Conservation (phyloP, 495 filamentous ascomycete genomes). For the Thozetella sp. region DNA sequence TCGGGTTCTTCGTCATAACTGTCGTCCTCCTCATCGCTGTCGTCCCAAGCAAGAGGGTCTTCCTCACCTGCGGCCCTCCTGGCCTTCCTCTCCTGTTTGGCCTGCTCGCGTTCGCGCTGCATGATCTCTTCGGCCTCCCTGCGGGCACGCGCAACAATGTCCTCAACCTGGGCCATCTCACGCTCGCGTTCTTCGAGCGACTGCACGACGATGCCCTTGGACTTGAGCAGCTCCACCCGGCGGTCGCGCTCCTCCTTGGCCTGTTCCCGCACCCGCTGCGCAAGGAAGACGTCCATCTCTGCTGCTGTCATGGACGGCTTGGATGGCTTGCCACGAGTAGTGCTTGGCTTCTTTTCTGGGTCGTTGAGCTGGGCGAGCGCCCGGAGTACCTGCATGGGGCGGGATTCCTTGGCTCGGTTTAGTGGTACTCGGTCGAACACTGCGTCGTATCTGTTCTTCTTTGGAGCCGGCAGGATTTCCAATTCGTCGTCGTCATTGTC, state of each 20-base stretch:
- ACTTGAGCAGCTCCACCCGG: constrained; percentile 72
- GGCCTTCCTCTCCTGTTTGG: constrained; percentile 61
- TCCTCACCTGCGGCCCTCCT: constrained; percentile 45
- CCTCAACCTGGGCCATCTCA: constrained; percentile 77
- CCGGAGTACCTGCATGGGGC: constrained; percentile 67
- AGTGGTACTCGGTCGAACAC: constrained; percentile 72
- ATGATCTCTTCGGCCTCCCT: constrained; percentile 79
- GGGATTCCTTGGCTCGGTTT: constrained; percentile 58
- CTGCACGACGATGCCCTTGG: constrained; percentile 80
- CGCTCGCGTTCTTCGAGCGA: constrained; percentile 84
- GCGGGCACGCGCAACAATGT: constrained; percentile 82
- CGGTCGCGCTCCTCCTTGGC: constrained; percentile 78
- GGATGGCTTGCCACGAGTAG: constrained; percentile 15
- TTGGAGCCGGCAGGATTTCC: constrained; percentile 28
- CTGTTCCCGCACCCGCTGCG: constrained; percentile 75
- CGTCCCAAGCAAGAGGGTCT: constrained; percentile 59
- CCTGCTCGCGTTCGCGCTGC: constrained; percentile 70
- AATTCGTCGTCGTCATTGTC: constrained; percentile 41
- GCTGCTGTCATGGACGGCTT: constrained; percentile 62
- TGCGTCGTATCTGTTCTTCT: constrained; percentile 44
- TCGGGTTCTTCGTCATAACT: constrained; percentile 49
- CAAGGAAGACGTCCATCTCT: constrained; percentile 68
- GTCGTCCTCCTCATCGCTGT: constrained; percentile 59
- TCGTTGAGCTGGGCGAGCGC: constrained; percentile 73
- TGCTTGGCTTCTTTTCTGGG: constrained; percentile 40